Percentiles rank a stretch among this genome's conserved stretches.
Evolutionary conservation across 2,329 filamentous ascomycete genomes (phyloP).

Genomic region (Microdochium paspali): DNA sequence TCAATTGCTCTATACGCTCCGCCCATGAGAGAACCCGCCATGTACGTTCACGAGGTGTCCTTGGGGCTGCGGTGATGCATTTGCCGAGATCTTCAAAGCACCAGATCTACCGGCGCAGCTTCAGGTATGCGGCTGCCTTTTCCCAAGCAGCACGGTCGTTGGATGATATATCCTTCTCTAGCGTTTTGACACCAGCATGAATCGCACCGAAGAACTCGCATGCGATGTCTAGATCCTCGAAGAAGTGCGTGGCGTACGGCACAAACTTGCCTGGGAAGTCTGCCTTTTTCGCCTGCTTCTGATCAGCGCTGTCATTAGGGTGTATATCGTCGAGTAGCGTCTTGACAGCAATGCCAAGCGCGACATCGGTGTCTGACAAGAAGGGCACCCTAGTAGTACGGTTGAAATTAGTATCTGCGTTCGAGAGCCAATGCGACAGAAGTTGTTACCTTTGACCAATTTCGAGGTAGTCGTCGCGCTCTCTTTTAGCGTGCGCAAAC

Average conservation of each 20-base stretch:
- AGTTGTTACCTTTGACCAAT: slow-evolving; percentile 58
- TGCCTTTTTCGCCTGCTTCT: slow-evolving; percentile 32
- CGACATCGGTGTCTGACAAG: slow-evolving; percentile 60
- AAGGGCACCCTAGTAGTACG: slow-evolving; percentile 49
- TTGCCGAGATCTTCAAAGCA: not conserved
- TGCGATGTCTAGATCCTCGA: slow-evolving; percentile 49
- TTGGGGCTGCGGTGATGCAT: not conserved
- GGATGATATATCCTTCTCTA: slow-evolving; percentile 35
- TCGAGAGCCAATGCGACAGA: too few species aligned
- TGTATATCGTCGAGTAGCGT: slow-evolving; percentile 69
- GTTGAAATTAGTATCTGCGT: slow-evolving; percentile 11
- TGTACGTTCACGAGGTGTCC: slow-evolving; percentile 15
- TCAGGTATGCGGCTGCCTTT: slow-evolving; percentile 44
- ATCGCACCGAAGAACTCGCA: slow-evolving; percentile 50
- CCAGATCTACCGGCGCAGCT: slow-evolving; percentile 11
- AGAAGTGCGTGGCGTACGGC: slow-evolving; percentile 48
- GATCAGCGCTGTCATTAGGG: slow-evolving; percentile 41
- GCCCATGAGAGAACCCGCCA: too few species aligned
- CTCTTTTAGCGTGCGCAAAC: slow-evolving; percentile 66
- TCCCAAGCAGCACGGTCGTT: slow-evolving; percentile 43
- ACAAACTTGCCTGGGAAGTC: slow-evolving; percentile 44
- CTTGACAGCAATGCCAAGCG: slow-evolving; percentile 70
- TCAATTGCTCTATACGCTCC: too few species aligned
- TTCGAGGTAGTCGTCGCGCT: slow-evolving; percentile 55
- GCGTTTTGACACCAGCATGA: slow-evolving; percentile 44